These are phyloP conservation scores for Penicillium samsonianum DNA, from an alignment of 495 filamentous ascomycete genomes.

Conservation along the genomic window DNA sequence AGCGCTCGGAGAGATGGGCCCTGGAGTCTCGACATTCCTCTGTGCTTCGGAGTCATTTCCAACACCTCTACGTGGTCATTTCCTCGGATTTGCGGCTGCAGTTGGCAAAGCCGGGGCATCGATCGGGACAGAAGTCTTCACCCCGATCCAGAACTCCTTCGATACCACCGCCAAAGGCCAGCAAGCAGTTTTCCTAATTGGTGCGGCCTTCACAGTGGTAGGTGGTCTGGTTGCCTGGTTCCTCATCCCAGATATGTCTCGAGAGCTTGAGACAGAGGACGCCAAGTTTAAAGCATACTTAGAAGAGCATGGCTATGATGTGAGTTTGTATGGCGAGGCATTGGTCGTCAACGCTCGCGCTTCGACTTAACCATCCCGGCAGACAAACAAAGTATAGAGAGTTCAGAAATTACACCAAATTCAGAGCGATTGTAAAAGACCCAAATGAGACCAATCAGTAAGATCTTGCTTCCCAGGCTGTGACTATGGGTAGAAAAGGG, in stretches of 20 bases:
- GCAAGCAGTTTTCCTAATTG: constrained; percentile 51
- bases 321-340: constrained; percentile 26
- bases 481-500: too few species aligned
- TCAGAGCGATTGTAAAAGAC: too few species aligned
- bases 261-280: constrained; percentile 49
- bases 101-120: constrained; percentile 52
- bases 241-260: constrained; percentile 47
- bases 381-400: background rate
- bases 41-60: constrained; percentile 51
- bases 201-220: constrained; percentile 41
- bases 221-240: constrained; percentile 47
- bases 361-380: background rate
- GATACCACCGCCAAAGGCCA: constrained; percentile 38
- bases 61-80: constrained; percentile 52
- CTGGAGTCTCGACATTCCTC: constrained; percentile 49
- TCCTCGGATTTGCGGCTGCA: constrained; percentile 49
- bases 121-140: constrained; percentile 50
- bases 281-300: constrained; percentile 45
- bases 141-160: constrained; percentile 45
- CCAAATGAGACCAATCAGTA: too few species aligned
- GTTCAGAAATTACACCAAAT: background rate
- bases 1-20: constrained; percentile 49
- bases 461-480: too few species aligned
- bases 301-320: constrained; percentile 43
- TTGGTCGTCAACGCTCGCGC: constrained; percentile 18